These are phyloP conservation scores for Phoma sp. DNA, from an alignment of 2,329 filamentous ascomycete genomes.

Conservation along the genomic window DNA sequence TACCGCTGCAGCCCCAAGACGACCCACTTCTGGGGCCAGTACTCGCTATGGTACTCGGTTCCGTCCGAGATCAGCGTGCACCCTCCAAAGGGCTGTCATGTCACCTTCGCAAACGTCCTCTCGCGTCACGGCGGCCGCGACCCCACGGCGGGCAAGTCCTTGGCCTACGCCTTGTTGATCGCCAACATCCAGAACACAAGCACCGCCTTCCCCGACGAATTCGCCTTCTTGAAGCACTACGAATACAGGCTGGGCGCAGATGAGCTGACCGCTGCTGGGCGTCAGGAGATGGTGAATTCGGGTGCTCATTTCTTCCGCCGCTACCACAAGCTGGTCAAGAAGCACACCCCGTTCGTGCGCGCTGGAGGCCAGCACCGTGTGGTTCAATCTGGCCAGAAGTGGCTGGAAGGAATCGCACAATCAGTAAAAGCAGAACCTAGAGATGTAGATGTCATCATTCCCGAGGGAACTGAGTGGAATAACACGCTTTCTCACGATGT, in stretches of 20 bases:
- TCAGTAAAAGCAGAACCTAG: conserved; percentile 53
- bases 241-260: conserved; percentile 73
- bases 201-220: conserved; percentile 64
- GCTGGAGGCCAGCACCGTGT: conserved; percentile 73
- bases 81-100: conserved; percentile 70
- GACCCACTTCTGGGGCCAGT: conserved; percentile 81
- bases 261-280: conserved; percentile 70
- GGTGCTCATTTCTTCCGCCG: conserved; percentile 77
- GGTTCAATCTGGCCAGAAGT: conserved; percentile 75
- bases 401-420: conserved; percentile 73
- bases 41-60: conserved; percentile 82
- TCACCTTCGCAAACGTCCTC: conserved; percentile 81
- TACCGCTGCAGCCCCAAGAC: conserved; percentile 68
- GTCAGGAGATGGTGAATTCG: conserved; percentile 74
- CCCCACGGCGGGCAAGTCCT: conserved; percentile 73
- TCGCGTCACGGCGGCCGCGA: conserved; percentile 85
- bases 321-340: conserved; percentile 67
- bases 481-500: conserved; percentile 80
- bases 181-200: conserved; percentile 66
- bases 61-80: conserved; percentile 67
- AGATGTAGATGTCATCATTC: conserved; percentile 65
- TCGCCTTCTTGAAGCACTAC: conserved; percentile 74
- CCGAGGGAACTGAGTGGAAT: conserved; percentile 70
- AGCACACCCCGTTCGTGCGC: conserved; percentile 72
- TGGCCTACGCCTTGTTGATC: conserved; percentile 68